A percentile compares a stretch with the other conserved stretches of the same genome.
Evolutionary conservation across 148 eudicot species (phyloP).

Genomic region (Rhododendron simsii): DNA sequence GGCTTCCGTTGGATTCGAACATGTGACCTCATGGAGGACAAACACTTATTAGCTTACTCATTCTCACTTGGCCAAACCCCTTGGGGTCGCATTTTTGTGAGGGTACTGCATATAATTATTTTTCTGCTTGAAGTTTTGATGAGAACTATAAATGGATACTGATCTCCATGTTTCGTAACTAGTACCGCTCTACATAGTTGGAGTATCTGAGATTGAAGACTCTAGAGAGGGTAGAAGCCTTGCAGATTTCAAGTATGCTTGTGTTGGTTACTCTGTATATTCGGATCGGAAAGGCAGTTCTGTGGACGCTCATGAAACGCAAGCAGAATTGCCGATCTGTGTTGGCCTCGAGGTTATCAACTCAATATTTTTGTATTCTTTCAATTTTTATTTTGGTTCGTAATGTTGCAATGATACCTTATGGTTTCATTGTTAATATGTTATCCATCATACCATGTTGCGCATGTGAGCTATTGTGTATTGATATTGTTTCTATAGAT

Average conservation of each 20-base stretch:
- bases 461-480: background rate
- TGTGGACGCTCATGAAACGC: constrained; percentile 32
- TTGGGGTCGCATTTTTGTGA: background rate
- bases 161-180: constrained; percentile 22
- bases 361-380: background rate
- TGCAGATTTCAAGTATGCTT: constrained; percentile 70
- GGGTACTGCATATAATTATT: background rate
- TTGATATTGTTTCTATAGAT: background rate
- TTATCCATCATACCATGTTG: background rate
- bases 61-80: too few species aligned
- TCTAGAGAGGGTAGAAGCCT: constrained; percentile 65
- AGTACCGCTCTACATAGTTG: constrained; percentile 70
- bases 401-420: background rate
- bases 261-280: constrained; percentile 85
- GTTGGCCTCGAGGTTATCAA: constrained; percentile 73
- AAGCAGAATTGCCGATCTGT: constrained; percentile 68
- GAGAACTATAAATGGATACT: constrained; percentile 8
- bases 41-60: too few species aligned
- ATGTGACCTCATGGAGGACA: too few species aligned
- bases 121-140: background rate
- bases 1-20: too few species aligned
- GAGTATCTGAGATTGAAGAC: constrained; percentile 75
- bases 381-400: background rate
- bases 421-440: background rate
- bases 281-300: constrained; percentile 41